Conservation (phyloP, 352 stramenopile species). For the Globisporangium nodosum region DNA sequence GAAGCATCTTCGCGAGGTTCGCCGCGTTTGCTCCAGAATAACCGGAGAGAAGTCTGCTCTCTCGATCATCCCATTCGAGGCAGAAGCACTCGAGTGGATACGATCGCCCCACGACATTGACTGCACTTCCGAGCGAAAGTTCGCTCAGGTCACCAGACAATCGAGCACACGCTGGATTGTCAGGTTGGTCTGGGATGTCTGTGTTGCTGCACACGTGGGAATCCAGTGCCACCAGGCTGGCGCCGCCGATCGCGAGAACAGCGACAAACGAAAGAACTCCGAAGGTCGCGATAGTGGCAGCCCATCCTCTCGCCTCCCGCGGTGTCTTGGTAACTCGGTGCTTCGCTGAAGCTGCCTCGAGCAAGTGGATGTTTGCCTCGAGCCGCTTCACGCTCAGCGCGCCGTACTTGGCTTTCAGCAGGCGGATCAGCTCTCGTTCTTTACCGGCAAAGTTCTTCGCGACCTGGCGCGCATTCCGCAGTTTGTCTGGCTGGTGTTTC, state of each 20-base stretch:
- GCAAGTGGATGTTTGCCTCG: conserved; percentile 44
- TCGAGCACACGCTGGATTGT: conserved; percentile 15
- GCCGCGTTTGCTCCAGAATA: conserved; percentile 18
- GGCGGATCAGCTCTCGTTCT: conserved; percentile 51
- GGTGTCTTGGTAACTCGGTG: not conserved
- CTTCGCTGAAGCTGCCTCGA: conserved; percentile 21
- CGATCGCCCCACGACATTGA: conserved; percentile 21
- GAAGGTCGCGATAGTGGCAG: conserved; percentile 4
- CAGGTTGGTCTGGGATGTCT: not conserved
- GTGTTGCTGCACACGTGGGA: not conserved
- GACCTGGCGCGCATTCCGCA: conserved; percentile 54
- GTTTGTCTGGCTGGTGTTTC: conserved; percentile 70
- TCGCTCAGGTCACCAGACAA: conserved; percentile 25
- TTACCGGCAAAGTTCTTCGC: conserved; percentile 57
- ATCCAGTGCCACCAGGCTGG: not conserved
- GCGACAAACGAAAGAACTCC: not conserved
- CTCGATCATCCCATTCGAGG: conserved; percentile 32
- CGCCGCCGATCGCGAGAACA: not conserved
- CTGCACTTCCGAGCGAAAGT: conserved; percentile 25
- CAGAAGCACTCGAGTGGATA: conserved; percentile 37
- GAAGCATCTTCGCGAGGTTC: conserved; percentile 25
- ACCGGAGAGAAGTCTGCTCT: conserved; percentile 23
- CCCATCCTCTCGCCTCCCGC: conserved; percentile 3
- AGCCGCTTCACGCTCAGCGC: conserved; percentile 66
- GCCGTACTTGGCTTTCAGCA: conserved; percentile 70